Evolutionary conservation across 768 basidiomycete genomes (phyloP), one percentile per base, ranked within the genome.

Genomic region (Tephrocybe sp.): DNA sequence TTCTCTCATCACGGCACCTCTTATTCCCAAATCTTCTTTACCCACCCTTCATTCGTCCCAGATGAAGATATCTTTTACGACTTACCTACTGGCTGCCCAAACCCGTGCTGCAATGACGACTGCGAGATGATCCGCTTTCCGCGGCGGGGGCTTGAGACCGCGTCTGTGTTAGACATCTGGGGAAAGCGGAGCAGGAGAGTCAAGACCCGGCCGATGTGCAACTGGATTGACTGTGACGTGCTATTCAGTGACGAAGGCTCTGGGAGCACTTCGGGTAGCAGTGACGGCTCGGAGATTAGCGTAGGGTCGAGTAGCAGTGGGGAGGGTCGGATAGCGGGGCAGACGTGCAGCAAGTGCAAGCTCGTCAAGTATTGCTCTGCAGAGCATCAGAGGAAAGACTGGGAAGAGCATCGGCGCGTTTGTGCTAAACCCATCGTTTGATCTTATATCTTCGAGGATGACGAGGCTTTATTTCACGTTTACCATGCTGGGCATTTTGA

Each of bases 121-220:
- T 89, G 87, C 62, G 87, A 89, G 67, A 86, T 89, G 79, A 84
- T 89, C 58, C 82, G 87, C 42, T 89, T 89, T 55, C 87, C 87
- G 2, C 71, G 87, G 48, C 71, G 75, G 48, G 87, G 87, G 2
- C 58, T 78, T 18, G 81, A 83, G 48, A 73, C 70, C 2, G 87
- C 87, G 5, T 76, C 76, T 3, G 72, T 89, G 34, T 73, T 89
- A 28, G 74, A 83, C 34, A 74, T 87, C 59, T 82, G 79, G 56
- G 74, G 78, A n/a, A 79, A 80, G 41, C 74, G 69, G 55, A 73
- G 75, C 41, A 79, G 71, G 57, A 74, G 73, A 43, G 66, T 84
- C 9, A 79, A 75, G 55, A 60, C 73, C 26, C 74, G 71, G 53
- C 80, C 85, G 63, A 87, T 89, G 85, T 89, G 87, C 66, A 89